Evolutionary conservation across 768 basidiomycete genomes (phyloP).

Genomic region (Termitomyces eurrhizus): DNA sequence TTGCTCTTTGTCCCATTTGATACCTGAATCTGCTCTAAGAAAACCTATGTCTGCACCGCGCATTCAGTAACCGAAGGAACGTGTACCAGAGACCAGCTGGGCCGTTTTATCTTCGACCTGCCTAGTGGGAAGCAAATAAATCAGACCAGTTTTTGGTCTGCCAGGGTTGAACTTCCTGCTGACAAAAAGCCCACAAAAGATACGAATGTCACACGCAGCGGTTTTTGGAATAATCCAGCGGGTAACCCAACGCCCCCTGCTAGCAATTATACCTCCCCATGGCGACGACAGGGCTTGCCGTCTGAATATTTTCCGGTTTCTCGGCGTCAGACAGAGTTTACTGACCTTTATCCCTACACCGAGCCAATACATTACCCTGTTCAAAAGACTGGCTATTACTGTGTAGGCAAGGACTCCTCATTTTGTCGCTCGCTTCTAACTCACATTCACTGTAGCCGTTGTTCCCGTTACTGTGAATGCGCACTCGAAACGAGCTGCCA

Average conservation of each 20-base stretch:
- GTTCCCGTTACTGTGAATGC: constrained; percentile 84
- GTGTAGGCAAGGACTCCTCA: constrained; percentile 64
- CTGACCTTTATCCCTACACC: constrained; percentile 53
- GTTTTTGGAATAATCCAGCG: constrained; percentile 56
- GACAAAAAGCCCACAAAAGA: constrained; percentile 25
- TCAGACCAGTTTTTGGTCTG: constrained; percentile 86
- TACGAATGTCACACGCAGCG: constrained; percentile 23
- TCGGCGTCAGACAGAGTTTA: constrained; percentile 29
- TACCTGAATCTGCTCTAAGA: constrained; percentile 49
- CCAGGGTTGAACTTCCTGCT: constrained; percentile 61
- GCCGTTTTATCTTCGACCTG: constrained; percentile 85
- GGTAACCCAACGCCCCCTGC: constrained; percentile 55
- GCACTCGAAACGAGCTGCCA: constrained; percentile 33
- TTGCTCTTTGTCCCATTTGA: background rate
- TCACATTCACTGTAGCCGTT: constrained; percentile 46
- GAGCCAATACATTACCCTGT: constrained; percentile 82
- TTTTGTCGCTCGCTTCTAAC: constrained; percentile 5
- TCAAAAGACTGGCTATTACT: constrained; percentile 90
- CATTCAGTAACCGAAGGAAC: constrained; percentile 67
- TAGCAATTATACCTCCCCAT: constrained; percentile 45
- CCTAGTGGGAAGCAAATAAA: constrained; percentile 57
- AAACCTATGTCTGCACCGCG: constrained; percentile 91
- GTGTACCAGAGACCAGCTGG: constrained; percentile 67
- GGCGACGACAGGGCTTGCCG: constrained; percentile 27
- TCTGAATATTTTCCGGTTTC: constrained; percentile 1